These are phyloP conservation scores for Cladosporium sp. DNA, from an alignment of 2,329 filamentous ascomycete genomes.

Conservation along the genomic window DNA sequence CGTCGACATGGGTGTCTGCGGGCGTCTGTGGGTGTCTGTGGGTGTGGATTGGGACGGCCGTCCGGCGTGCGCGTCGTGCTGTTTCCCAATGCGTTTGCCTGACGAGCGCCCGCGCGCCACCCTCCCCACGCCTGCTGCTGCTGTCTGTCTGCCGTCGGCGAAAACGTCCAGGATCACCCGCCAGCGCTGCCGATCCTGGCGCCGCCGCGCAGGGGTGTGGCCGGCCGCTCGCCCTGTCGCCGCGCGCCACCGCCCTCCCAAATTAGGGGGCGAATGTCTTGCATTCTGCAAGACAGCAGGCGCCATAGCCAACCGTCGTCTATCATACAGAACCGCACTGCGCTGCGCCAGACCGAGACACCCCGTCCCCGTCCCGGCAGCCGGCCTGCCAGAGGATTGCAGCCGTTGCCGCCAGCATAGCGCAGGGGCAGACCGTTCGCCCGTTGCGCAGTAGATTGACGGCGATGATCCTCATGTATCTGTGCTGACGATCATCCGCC, in stretches of 20 bases:
- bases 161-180: conserved; percentile 2
- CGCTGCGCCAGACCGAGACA: conserved; percentile 1
- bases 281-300: conserved; percentile 12
- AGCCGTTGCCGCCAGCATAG: conserved; percentile 4
- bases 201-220: conserved; percentile 4
- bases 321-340: neutral
- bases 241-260: neutral
- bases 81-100: conserved; percentile 6
- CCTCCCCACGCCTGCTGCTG: neutral
- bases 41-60: neutral
- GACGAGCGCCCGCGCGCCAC: conserved; percentile 7
- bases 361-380: conserved; percentile 2
- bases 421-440: conserved; percentile 11
- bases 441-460: conserved; percentile 20
- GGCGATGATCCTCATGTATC: conserved; percentile 23
- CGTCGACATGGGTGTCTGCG: too few relatives aligned
- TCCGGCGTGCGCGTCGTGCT: neutral
- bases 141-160: conserved; percentile 5
- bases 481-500: conserved; percentile 25
- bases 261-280: conserved; percentile 7
- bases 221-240: neutral
- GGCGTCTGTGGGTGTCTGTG: too few relatives aligned
- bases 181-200: conserved; percentile 6
- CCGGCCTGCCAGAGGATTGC: neutral
- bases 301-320: conserved; percentile 9